Base-by-base conservation (phyloP, 805 yeast genomes). In the Yarrowia deformans region DNA sequence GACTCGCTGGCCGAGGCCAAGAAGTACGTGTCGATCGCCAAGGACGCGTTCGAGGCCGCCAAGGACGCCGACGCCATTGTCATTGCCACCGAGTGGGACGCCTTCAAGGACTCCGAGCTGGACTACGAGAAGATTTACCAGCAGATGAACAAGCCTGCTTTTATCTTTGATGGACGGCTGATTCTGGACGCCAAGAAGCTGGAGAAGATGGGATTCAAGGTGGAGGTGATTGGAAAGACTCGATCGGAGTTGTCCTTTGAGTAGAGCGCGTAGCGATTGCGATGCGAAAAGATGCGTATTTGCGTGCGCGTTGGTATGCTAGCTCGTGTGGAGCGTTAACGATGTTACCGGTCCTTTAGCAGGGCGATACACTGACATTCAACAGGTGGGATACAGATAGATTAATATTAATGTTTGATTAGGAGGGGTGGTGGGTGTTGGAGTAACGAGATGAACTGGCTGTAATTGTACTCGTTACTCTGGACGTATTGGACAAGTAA, bases 81-180 rank as follows among this genome's bases (percentile, higher is more conserved):
- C 49, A 73, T 75, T 49, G 71, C 74, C 70, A 75, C 77, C 52
- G 77, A 75, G 71, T 75, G 77, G 77, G 77, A 75, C 68, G 76
- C 74, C 70, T 75, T 75, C 73, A 64, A 68, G 69, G 76, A 74
- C 45, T 60, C 75, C 35, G 54, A 72, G 48, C 71, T 74, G 48
- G 76, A 74, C 72, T 74, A 74, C 69, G 70, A 68, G 69, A 71
- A 72, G 72, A 71, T 74, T 55, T 74, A 74, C 72, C 70, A 71
- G 32, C 49, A 46, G 37, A 75, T 74, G 75, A 72, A 74, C 70
- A 74, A 74, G 72, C 77, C 77, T n/a, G 76, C 77, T 12, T 74
- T 74, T 68, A 66, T 74, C 46, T 74, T 74, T 43, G 77, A 74
- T 45, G 77, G 77, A 12, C 68, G 77, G n/a, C 66, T 72, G 43